Percentiles rank a stretch among this genome's conserved stretches.
Evolutionary conservation across 1,139 yeast genomes (phyloP).

Genomic region (Saccharomyces hybrid): DNA sequence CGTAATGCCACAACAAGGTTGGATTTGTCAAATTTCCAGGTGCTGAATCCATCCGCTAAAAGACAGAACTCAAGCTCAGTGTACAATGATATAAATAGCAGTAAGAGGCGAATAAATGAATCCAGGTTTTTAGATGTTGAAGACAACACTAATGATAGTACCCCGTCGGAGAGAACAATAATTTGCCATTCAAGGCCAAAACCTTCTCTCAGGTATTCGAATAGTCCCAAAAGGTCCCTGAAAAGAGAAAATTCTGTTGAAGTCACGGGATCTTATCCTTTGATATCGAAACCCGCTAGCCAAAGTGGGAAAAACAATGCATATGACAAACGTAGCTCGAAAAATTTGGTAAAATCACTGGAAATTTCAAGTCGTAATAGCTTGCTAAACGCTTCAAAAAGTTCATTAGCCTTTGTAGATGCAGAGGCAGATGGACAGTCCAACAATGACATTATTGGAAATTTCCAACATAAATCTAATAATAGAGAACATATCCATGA

Average conservation of each 20-base stretch:
- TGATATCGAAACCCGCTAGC: not conserved
- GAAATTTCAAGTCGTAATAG: too few species aligned
- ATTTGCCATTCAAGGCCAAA: not conserved
- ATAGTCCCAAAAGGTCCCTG: not conserved
- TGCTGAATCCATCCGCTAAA: not conserved
- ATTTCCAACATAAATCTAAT: not conserved
- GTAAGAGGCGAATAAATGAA: not conserved
- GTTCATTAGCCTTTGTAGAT: not conserved
- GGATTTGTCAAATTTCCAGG: not conserved
- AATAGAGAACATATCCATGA: slow-evolving; percentile 5
- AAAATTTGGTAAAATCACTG: not conserved
- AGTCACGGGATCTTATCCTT: not conserved
- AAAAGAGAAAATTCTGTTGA: not conserved
- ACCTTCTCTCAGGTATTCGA: not conserved
- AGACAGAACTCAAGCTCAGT: not conserved
- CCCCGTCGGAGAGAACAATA: not conserved
- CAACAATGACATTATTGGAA: slow-evolving; percentile 1
- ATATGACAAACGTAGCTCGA: not conserved
- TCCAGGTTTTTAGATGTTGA: not conserved
- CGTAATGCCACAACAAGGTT: not conserved
- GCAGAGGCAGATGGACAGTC: slow-evolving; percentile 1
- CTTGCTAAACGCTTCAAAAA: not conserved
- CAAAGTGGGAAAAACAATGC: not conserved
- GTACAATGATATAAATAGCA: not conserved
- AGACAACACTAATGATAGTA: not conserved